These are phyloP conservation scores for Cladobotryum protrusum DNA, from an alignment of 2,329 filamentous ascomycete genomes.

Conservation along the genomic window DNA sequence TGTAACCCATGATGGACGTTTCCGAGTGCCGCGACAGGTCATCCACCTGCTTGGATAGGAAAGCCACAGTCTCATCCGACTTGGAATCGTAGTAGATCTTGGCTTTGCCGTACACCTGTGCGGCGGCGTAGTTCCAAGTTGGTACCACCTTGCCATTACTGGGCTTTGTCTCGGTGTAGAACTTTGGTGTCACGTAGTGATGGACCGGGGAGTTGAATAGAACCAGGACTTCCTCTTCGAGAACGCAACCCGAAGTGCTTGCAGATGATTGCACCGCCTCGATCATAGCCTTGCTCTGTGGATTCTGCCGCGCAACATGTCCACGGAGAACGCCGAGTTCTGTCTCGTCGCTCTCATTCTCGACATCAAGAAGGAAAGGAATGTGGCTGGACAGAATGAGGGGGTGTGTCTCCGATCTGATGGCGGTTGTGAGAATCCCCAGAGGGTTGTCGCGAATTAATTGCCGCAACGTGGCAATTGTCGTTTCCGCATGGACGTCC, in stretches of 20 bases:
- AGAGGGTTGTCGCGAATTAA: conserved; percentile 56
- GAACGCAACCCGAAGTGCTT: conserved; percentile 15
- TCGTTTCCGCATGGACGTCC: conserved; percentile 44
- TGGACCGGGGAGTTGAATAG: conserved; percentile 54
- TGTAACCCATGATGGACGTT: conserved; percentile 50
- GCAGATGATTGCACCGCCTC: conserved; percentile 30
- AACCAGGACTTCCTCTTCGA: conserved; percentile 52
- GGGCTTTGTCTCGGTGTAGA: conserved; percentile 61
- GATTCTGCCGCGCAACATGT: conserved; percentile 58
- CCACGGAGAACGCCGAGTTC: conserved; percentile 46
- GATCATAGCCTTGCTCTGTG: conserved; percentile 56
- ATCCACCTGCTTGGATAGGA: conserved; percentile 44
- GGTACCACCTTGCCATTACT: conserved; percentile 59
- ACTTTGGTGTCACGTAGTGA: conserved; percentile 63
- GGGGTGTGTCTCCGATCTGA: conserved; percentile 41
- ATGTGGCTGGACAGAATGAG: conserved; percentile 55
- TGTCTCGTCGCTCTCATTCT: conserved; percentile 33
- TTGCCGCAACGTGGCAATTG: conserved; percentile 42
- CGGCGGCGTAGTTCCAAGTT: conserved; percentile 65
- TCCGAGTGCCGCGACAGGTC: conserved; percentile 49
- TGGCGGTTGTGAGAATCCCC: conserved; percentile 57
- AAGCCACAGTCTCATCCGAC: conserved; percentile 37
- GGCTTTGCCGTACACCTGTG: conserved; percentile 55
- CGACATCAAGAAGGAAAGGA: conserved; percentile 51
- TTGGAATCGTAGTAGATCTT: conserved; percentile 47